These are phyloP conservation scores for Hypoxylon sp. DNA, from an alignment of 2,329 filamentous ascomycete species.

Conservation along the genomic window DNA sequence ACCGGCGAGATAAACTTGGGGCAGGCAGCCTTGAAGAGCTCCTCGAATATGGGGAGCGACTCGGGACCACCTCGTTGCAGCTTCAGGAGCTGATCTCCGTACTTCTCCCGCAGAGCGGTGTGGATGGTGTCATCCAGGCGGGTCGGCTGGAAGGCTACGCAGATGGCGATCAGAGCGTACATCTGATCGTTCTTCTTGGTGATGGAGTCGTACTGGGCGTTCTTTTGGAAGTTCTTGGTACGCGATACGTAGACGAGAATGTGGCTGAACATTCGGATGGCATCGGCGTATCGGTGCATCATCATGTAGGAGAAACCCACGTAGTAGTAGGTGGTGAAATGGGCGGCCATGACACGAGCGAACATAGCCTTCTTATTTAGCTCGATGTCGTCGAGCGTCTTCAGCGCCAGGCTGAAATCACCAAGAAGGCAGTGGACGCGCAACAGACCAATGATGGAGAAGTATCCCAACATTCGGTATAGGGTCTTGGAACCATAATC, in stretches of 20 bases:
- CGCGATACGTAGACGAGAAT: constrained; percentile 98
- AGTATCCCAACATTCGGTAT: constrained; percentile 99
- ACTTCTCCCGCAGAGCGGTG: constrained; percentile 97
- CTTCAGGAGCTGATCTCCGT: constrained; percentile 96
- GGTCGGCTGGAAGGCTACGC: constrained; percentile 96
- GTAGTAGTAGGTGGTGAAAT: constrained; percentile 99
- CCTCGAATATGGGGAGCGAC: constrained; percentile 95
- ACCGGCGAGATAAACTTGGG: constrained; percentile 99
- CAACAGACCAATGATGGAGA: constrained; percentile 97
- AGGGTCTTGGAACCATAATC: constrained; percentile 95
- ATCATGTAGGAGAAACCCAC: constrained; percentile 99
- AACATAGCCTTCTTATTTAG: constrained; percentile 99
- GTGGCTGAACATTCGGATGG: constrained; percentile 99
- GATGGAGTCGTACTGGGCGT: constrained; percentile 96
- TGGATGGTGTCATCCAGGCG: constrained; percentile 99
- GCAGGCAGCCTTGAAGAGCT: constrained; percentile 97
- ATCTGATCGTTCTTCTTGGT: constrained; percentile 99
- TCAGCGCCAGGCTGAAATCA: constrained; percentile 97
- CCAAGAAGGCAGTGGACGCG: constrained; percentile 96
- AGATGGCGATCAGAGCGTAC: constrained; percentile 99
- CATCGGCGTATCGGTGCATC: constrained; percentile 99
- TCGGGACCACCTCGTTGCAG: constrained; percentile 97
- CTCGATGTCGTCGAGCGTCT: constrained; percentile 99
- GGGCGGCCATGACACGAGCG: constrained; percentile 97
- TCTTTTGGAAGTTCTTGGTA: constrained; percentile 99